These are phyloP conservation scores for Paraconiothyrium brasiliense DNA, from an alignment of 2,329 filamentous ascomycete species.

Conservation along the genomic window DNA sequence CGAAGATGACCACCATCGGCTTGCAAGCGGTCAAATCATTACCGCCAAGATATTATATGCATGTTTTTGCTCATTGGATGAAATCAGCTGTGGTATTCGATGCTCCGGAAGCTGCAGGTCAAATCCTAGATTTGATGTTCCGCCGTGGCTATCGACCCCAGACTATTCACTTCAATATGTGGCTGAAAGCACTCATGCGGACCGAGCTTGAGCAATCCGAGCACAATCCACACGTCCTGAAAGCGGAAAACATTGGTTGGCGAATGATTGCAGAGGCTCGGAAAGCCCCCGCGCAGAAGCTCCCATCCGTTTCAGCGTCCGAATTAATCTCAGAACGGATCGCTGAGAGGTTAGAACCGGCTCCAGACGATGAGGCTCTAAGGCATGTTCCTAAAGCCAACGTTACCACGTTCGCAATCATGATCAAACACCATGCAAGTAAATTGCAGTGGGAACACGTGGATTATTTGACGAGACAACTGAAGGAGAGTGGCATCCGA, in stretches of 20 bases:
- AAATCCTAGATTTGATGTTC: constrained; percentile 80
- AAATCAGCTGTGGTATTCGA: constrained; percentile 78
- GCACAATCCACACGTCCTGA: constrained; percentile 28
- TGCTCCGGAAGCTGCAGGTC: constrained; percentile 69
- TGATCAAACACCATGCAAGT: constrained; percentile 43
- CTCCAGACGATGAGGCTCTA: constrained; percentile 4
- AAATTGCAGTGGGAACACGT: constrained; percentile 45
- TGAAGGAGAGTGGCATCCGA: constrained; percentile 31
- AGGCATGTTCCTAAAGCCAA: constrained; percentile 38
- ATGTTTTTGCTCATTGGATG: constrained; percentile 89
- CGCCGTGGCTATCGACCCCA: constrained; percentile 72
- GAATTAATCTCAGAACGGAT: constrained; percentile 15
- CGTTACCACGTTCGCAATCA: constrained; percentile 41
- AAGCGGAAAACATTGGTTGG: constrained; percentile 49
- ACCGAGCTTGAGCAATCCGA: constrained; percentile 19
- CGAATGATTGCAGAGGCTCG: constrained; percentile 44
- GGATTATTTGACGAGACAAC: constrained; percentile 41
- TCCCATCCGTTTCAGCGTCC: constrained; percentile 1
- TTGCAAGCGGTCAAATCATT: constrained; percentile 59
- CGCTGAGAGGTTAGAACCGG: background rate
- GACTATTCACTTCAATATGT: constrained; percentile 80
- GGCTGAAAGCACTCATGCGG: constrained; percentile 81
- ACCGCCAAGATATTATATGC: constrained; percentile 70
- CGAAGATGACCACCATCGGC: constrained; percentile 39
- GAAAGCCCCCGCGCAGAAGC: constrained; percentile 11